Evolutionary conservation across 1,284 basidiomycete species (phyloP), one percentile per base, ranked within the genome.

Genomic region (Sporisorium scitamineum): DNA sequence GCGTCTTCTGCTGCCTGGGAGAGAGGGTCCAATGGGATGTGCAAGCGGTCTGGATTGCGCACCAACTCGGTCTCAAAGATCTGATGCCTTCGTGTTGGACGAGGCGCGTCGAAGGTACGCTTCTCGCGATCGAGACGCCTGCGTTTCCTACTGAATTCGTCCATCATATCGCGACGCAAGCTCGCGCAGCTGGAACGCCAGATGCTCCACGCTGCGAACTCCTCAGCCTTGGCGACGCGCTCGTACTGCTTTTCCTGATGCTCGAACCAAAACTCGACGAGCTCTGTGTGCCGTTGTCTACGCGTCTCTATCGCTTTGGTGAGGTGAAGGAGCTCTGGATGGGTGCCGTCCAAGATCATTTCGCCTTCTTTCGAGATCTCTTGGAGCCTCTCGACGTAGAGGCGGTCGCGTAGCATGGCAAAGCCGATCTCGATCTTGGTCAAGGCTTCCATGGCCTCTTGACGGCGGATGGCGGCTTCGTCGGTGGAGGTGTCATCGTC

Each of bases 251-350:
- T 89, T 8, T 90, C 89, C 9, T 94, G 88, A 73, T 94, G 92
- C 26, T 88, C 88, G 45, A 86, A 78, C 77, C 80, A 84, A 45
- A 75, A 60, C 26, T 82, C 76, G 13, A 86, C 84, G 20, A 86
- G 78, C 34, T 81, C 77, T n/a, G 86, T 81, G 44, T 83, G 84
- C 34, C 80, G 78, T 32, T 83, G 79, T 29, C 83, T 61, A 5
- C 86, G 81, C 34, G 81, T 76, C 60, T 87, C 86, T 63, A 87
- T 86, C 13, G 86, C 74, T 22, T 83, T 80, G 55, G 92, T 92
- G 5, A 95, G 87, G 82, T 94, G 90, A 18, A 92, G 87, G 64
- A 94, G 87, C 82, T 95, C 94, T 0, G 94, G 94, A 80, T 95
- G 94, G 1, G 89, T 89, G 34, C 90, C 88, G 58, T 87, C 85